Percentiles rank a stretch among this genome's conserved stretches.
Evolutionary conservation across 495 filamentous ascomycete species (phyloP).

Genomic region (Xylaria telfairii): DNA sequence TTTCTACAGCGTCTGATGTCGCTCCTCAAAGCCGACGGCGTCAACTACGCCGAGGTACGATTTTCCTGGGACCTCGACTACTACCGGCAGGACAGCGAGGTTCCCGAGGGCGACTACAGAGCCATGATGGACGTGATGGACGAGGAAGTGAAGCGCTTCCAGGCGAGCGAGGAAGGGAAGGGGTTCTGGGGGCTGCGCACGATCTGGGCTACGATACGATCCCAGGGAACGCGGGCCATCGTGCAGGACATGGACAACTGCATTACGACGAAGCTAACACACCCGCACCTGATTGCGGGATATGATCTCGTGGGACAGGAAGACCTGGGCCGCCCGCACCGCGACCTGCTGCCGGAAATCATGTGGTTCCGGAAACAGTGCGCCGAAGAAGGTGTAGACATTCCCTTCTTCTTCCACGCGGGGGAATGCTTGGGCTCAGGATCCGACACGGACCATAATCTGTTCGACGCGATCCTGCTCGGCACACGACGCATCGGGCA

Average conservation of each 20-base stretch:
- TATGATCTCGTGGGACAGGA: constrained; percentile 91
- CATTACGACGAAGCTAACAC: constrained; percentile 77
- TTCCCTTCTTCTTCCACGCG: constrained; percentile 97
- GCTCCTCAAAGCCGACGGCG: constrained; percentile 74
- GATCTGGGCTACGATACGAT: constrained; percentile 83
- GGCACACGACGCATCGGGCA: constrained; percentile 90
- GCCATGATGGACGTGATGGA: constrained; percentile 73
- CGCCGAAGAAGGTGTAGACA: constrained; percentile 74
- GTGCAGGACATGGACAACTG: constrained; percentile 84
- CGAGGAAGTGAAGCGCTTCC: constrained; percentile 82
- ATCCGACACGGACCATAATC: constrained; percentile 76
- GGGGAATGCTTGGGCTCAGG: constrained; percentile 85
- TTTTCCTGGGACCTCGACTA: constrained; percentile 68
- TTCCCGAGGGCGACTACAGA: constrained; percentile 64
- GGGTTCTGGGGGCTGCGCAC: constrained; percentile 84
- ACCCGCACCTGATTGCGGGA: constrained; percentile 80
- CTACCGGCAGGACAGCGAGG: constrained; percentile 62
- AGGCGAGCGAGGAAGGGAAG: constrained; percentile 69
- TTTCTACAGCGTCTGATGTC: constrained; percentile 72
- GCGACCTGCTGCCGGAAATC: constrained; percentile 77
- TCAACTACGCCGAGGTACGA: constrained; percentile 78
- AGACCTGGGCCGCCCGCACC: constrained; percentile 74
- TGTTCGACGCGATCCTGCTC: constrained; percentile 88
- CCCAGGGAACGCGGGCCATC: constrained; percentile 66
- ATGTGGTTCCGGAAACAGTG: constrained; percentile 94